These are phyloP conservation scores for Verticillium klebahnii DNA, from an alignment of 2,329 filamentous ascomycete species.

Conservation along the genomic window DNA sequence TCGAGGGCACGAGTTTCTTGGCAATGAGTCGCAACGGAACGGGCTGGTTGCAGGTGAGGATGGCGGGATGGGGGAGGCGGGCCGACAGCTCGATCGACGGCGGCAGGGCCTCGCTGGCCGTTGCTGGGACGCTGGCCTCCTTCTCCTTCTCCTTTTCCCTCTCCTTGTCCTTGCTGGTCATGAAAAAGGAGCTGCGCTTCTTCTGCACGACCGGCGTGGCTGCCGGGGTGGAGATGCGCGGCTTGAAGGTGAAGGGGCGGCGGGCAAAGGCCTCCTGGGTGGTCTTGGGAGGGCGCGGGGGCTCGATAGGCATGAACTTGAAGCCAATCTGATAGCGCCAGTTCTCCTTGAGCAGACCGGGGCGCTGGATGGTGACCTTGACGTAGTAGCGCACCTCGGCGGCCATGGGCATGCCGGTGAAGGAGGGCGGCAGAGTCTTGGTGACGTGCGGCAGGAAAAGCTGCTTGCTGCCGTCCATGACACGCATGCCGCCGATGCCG, in stretches of 20 bases:
- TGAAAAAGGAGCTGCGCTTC: constrained; percentile 59
- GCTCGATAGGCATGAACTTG: constrained; percentile 90
- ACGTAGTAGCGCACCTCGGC: constrained; percentile 92
- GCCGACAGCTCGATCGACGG: constrained; percentile 74
- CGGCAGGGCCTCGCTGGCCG: constrained; percentile 34
- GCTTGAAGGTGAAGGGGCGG: constrained; percentile 57
- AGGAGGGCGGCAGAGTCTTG: constrained; percentile 80
- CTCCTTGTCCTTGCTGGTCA: constrained; percentile 21
- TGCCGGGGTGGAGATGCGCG: constrained; percentile 22
- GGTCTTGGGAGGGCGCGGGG: constrained; percentile 63
- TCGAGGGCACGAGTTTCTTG: constrained; percentile 66
- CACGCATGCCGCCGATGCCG: constrained; percentile 47
- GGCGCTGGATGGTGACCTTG: constrained; percentile 91
- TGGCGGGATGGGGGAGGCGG: constrained; percentile 78
- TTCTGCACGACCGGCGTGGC: constrained; percentile 25
- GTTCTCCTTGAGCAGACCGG: constrained; percentile 86
- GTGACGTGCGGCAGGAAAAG: constrained; percentile 68
- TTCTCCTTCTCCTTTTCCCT: constrained; percentile 13
- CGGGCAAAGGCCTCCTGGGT: constrained; percentile 81
- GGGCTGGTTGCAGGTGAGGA: constrained; percentile 84
- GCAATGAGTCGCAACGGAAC: constrained; percentile 76
- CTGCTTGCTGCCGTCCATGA: constrained; percentile 61
- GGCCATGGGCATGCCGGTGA: constrained; percentile 80
- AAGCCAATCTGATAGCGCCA: constrained; percentile 65
- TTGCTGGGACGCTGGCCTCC: constrained; percentile 4